Conservation (phyloP, 495 filamentous ascomycete species). For the Gamarada debralockiae region DNA sequence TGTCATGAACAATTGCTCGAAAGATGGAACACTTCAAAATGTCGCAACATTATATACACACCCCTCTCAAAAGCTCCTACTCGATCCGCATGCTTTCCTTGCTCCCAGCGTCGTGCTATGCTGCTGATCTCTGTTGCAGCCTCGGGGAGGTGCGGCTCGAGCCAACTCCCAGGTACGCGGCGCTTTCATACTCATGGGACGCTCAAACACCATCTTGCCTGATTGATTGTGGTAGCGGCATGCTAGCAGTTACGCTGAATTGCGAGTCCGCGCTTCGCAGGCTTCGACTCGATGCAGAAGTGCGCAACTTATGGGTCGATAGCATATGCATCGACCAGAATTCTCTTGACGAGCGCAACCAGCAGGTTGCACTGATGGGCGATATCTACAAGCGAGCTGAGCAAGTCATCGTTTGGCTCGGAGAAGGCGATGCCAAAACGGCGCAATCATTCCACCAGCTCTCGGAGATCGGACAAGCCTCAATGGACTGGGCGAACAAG, state of each 20-base stretch:
- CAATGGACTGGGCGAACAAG: too few species aligned
- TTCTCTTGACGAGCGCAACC: conserved; percentile 8
- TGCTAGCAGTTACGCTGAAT: conserved; percentile 1
- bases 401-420: conserved; percentile 17
- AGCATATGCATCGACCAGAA: conserved; percentile 21
- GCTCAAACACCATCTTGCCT: neutral
- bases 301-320: conserved; percentile 15
- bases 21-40: too few species aligned
- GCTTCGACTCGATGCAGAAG: neutral
- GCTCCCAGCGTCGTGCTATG: too few species aligned
- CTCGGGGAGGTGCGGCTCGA: too few species aligned
- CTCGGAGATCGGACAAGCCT: too few species aligned
- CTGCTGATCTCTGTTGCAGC: too few species aligned
- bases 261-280: conserved; percentile 5
- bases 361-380: conserved; percentile 18
- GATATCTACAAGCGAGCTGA: conserved; percentile 16
- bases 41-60: too few species aligned
- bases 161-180: too few species aligned
- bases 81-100: too few species aligned
- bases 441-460: too few species aligned
- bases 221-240: neutral
- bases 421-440: conserved; percentile 6
- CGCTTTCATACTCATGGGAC: conserved; percentile 12
- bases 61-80: too few species aligned
- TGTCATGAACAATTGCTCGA: too few species aligned